phyloP scores from a whole-genome alignment of 2,329 filamentous ascomycete species.

The Fusarium sp. region DNA sequence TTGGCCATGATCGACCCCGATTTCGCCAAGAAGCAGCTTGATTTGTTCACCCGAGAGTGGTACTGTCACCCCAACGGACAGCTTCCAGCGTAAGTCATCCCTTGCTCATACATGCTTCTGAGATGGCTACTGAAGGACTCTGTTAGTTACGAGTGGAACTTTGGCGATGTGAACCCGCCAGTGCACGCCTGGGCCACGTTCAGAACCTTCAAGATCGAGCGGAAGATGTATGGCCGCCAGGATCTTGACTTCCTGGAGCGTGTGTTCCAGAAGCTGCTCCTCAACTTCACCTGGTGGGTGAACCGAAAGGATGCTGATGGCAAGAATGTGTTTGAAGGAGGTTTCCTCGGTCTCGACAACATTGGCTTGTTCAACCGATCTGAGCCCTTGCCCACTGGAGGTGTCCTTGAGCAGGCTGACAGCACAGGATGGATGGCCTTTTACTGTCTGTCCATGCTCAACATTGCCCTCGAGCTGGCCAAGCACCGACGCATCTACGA shows the following conservation, averaged over 20 bases:
- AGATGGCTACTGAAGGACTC: slow-evolving; percentile 19
- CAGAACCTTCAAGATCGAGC: slow-evolving; percentile 96
- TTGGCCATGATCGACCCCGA: slow-evolving; percentile 97
- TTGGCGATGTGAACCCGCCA: slow-evolving; percentile 94
- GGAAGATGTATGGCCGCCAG: slow-evolving; percentile 94
- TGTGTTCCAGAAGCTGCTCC: slow-evolving; percentile 91
- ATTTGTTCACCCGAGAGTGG: slow-evolving; percentile 96
- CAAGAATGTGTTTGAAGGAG: slow-evolving; percentile 97
- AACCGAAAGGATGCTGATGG: slow-evolving; percentile 94
- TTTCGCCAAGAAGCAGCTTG: slow-evolving; percentile 97
- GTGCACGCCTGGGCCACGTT: slow-evolving; percentile 97
- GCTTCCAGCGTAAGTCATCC: slow-evolving; percentile 73
- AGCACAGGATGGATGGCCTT: slow-evolving; percentile 99
- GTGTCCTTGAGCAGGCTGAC: slow-evolving; percentile 93
- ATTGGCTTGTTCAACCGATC: slow-evolving; percentile 98
- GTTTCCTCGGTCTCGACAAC: slow-evolving; percentile 94
- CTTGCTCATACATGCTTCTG: background rate
- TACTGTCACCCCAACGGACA: slow-evolving; percentile 99
- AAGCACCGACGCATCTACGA: slow-evolving; percentile 96
- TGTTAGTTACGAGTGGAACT: slow-evolving; percentile 86
- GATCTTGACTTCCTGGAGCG: slow-evolving; percentile 95
- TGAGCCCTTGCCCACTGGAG: slow-evolving; percentile 90
- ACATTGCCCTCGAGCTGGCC: slow-evolving; percentile 92
- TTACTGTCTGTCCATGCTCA: slow-evolving; percentile 95
- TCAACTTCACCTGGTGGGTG: slow-evolving; percentile 99